Conservation (phyloP, 768 basidiomycete species). For the Leccinum broughii region DNA sequence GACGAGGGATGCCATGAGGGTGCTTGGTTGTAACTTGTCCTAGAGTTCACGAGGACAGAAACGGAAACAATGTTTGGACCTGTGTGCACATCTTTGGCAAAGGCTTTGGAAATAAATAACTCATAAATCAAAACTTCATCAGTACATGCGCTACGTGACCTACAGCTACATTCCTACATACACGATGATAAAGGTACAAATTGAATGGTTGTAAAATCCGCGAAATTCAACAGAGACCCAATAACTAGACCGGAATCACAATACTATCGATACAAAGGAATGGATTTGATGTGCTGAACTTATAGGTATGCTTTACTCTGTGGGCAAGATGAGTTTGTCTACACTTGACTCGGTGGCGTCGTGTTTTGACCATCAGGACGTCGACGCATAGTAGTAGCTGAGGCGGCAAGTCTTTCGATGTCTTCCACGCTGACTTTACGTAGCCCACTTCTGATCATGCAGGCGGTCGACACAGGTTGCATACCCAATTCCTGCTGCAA, state of each 20-base stretch:
- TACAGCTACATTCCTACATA: neutral
- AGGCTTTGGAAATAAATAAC: conserved; percentile 27
- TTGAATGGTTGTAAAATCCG: neutral
- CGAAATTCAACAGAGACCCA: conserved; percentile 1
- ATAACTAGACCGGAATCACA: neutral
- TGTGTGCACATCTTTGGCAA: conserved; percentile 28
- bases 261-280: neutral
- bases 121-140: neutral
- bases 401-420: conserved; percentile 16
- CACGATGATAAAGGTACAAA: conserved; percentile 2
- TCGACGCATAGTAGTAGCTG: conserved; percentile 4
- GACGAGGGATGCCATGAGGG: conserved; percentile 30
- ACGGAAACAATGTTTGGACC: conserved; percentile 21
- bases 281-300: neutral
- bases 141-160: too few relatives aligned
- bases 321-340: neutral
- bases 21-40: neutral
- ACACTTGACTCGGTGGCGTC: neutral
- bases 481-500: neutral
- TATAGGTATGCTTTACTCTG: neutral
- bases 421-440: conserved; percentile 14
- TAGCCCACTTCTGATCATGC: neutral
- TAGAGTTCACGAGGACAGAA: conserved; percentile 7
- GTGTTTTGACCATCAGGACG: neutral
- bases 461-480: neutral